A percentile compares a stretch with the other conserved stretches of the same genome.
These are phyloP conservation scores for Melampsora larici-populina DNA, from an alignment of 1,284 basidiomycete genomes.

Conservation along the genomic window DNA sequence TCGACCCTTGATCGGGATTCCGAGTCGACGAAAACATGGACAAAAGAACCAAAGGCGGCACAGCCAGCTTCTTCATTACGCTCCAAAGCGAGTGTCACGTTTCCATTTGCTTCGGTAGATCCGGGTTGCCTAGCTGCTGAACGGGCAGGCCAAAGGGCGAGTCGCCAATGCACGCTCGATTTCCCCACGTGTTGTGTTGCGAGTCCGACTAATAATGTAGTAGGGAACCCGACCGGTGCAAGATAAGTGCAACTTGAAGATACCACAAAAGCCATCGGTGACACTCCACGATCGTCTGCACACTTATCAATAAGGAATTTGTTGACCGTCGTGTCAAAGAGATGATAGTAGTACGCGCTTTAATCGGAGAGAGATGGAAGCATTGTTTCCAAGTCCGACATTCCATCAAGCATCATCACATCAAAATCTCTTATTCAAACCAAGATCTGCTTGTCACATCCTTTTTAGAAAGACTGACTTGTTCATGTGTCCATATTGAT, in stretches of 20 bases:
- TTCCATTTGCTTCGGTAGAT: not conserved
- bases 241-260: conserved; percentile 31
- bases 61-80: conserved; percentile 17
- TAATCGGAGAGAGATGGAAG: not conserved
- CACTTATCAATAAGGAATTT: conserved; percentile 20
- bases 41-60: conserved; percentile 14
- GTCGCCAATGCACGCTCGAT: conserved; percentile 20
- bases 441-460: not conserved
- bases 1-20: not conserved
- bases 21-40: conserved; percentile 18
- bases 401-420: not conserved
- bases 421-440: not conserved
- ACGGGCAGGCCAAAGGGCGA: conserved; percentile 16
- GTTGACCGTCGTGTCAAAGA: conserved; percentile 36
- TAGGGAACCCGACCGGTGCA: conserved; percentile 8
- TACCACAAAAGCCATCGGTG: conserved; percentile 25
- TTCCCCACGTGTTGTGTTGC: conserved; percentile 3
- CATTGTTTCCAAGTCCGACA: not conserved
- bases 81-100: not conserved
- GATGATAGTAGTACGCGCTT: conserved; percentile 35
- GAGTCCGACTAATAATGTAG: not conserved
- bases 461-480: conserved; percentile 2
- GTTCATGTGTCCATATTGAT: conserved; percentile 39
- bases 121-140: not conserved
- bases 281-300: not conserved